Base-by-base conservation (phyloP, 208 protist species). In the Novymonas esmeraldas region DNA sequence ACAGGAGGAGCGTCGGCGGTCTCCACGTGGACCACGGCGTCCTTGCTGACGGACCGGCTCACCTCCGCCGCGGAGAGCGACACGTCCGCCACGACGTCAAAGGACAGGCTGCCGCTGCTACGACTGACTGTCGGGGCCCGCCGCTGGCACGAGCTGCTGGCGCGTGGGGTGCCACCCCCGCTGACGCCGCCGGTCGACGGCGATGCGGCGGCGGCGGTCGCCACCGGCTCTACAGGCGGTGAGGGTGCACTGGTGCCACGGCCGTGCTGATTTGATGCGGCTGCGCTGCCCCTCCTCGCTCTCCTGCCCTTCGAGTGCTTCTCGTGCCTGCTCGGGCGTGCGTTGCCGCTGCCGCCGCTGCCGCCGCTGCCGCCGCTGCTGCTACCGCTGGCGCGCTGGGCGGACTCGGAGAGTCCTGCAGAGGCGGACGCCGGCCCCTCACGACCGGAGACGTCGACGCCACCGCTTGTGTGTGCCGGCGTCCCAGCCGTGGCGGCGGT, bases 51-150 rank as follows among this genome's bases (percentile, higher is more conserved):
- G 10, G 34, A 36, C 24, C n/a, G 34, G 2, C 28, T 63, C 10
- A n/a, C n/a, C 5, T 39, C 28, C 20, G 49, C 18, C 6, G 13
- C 69, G 0, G 42, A 6, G 13, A 52, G 60, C 5, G 11, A 1
- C 26, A 45, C 18, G 36, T 55, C 20, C 18, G 52, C 63, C 33
- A 26, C 18, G 24, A 55, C 34, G n/a, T 74, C 60, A 18, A 62
- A 44, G 6, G 69, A 73, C n/a, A 51, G 3, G 39, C 34, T 58
- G 18, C 41, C 59, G 33, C 66, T 31, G 20, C 20, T 11, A 20
- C 42, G 4, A 13, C 20, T 9, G 26, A 20, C 1, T 6, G 18
- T 33, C 26, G 24, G 16, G 6, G 22, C 11, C 24, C 24, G 26
- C 11, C 26, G 16, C 14, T 54, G 49, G 26, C 11, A 16, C 26